A percentile compares a stretch with the other conserved stretches of the same genome.
Evolutionary conservation across 352 stramenopile species (phyloP).

Genomic region (Elongisporangium anandrum): DNA sequence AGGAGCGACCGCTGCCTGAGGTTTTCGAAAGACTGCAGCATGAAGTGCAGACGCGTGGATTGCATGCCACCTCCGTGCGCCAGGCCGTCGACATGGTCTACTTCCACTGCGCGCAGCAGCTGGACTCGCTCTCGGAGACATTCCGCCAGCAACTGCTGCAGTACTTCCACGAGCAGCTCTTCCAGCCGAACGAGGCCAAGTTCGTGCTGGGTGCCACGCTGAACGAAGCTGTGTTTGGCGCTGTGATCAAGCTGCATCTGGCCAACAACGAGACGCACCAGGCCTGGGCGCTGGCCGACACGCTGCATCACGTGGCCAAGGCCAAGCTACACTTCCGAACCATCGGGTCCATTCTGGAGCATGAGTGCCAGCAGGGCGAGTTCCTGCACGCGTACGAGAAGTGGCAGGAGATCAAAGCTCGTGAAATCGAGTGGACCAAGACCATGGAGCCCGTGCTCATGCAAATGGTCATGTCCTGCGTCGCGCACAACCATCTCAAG

Average conservation of each 20-base stretch:
- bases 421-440: slow-evolving; percentile 62
- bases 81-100: slow-evolving; percentile 72
- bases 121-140: slow-evolving; percentile 17
- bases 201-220: slow-evolving; percentile 47
- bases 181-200: slow-evolving; percentile 14
- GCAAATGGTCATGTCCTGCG: slow-evolving; percentile 57
- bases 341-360: slow-evolving; percentile 55
- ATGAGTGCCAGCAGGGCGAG: slow-evolving; percentile 32
- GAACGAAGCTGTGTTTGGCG: slow-evolving; percentile 59
- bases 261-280: slow-evolving; percentile 24
- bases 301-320: slow-evolving; percentile 19
- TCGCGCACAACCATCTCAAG: slow-evolving; percentile 18
- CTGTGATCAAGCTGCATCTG: slow-evolving; percentile 58
- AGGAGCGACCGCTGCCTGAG: slow-evolving; percentile 41
- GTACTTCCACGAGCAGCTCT: slow-evolving; percentile 49
- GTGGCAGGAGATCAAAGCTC: slow-evolving; percentile 54
- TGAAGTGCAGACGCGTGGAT: slow-evolving; percentile 29
- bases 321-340: slow-evolving; percentile 66
- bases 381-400: slow-evolving; percentile 37
- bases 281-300: slow-evolving; percentile 47
- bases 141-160: slow-evolving; percentile 31
- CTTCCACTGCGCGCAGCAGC: slow-evolving; percentile 61
- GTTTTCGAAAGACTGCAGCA: slow-evolving; percentile 44
- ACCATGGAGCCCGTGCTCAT: slow-evolving; percentile 72
- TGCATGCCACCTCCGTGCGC: slow-evolving; percentile 19